Conservation (phyloP, 305 asterid genomes). For the Solanum aculeatissimum region DNA sequence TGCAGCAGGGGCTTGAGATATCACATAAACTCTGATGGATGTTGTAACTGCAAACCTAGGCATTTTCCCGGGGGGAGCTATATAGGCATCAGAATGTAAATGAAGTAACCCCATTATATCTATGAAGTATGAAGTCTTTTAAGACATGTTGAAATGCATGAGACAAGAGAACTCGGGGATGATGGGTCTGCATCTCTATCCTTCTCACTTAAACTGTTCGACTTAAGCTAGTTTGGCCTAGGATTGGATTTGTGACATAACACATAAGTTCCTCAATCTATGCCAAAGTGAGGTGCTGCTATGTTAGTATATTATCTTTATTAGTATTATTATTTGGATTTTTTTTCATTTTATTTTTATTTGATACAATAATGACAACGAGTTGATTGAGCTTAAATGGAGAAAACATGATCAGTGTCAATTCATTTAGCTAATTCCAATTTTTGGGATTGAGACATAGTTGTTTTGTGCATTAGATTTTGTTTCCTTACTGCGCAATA, state of each 20-base stretch:
- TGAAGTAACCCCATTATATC: not conserved
- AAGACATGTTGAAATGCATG: not conserved
- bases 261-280: not conserved
- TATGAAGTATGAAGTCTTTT: not conserved
- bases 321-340: too few relatives aligned
- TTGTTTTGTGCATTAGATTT: not conserved
- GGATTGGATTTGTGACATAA: not conserved
- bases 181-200: not conserved
- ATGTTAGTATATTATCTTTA: not conserved
- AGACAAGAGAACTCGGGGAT: not conserved
- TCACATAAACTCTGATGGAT: not conserved
- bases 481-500: not conserved
- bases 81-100: not conserved
- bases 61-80: not conserved
- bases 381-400: not conserved
- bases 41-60: not conserved
- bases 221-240: not conserved
- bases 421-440: not conserved
- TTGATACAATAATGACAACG: not conserved
- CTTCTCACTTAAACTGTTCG: too few relatives aligned
- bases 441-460: not conserved
- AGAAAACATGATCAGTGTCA: not conserved
- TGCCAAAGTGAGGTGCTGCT: not conserved
- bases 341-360: too few relatives aligned
- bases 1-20: not conserved